Base-by-base conservation (phyloP, 306 rosid species). In the Fagus sylvatica region DNA sequence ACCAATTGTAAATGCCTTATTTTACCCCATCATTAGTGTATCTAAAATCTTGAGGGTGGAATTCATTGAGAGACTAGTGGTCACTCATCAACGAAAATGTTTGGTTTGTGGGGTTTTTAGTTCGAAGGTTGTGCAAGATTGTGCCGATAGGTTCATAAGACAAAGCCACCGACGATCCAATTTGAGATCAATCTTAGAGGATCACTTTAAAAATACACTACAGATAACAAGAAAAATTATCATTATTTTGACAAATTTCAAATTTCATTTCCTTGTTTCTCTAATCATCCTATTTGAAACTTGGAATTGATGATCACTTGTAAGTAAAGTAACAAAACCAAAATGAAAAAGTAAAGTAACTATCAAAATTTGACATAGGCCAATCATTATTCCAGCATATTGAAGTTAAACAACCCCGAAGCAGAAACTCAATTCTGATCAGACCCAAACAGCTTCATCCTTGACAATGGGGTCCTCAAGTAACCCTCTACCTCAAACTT, bases 401-500 rank as follows among this genome's bases (percentile, higher is more conserved):
- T 80, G 42, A 79, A 9, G 7, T 13, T 49, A 71, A 83, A 73
- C 65, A 71, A 66, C 71, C 46, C 73, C 28, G 28, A 22, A 22
- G 28, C 28, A 22, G 28, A 71, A 15, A 55, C 55, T 89, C 78
- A 94, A 81, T 88, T 89, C 79, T 92, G 90, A 61, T 94, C 92
- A 0, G 91, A 73, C 53, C 95, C 96, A 76, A 90, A 90, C 1
- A 92, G 76, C 85, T 94, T 94, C 86, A 92, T 85, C 84, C 87
- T 87, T 3, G 98, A 94, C 84, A 94, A 80, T 57, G 97, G 91
- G 17, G 85, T 78, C 72, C 97, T 83, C 82, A 90, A 85, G 79
- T 87, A 92, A 0, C 98, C 97, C 73, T 94, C 98, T 57, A 92
- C 97, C 80, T 94, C 97, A 46, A 90, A 90, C 78, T 94, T 92